These are phyloP conservation scores for Bryum argenteum DNA, from an alignment of 225 moss, liverwort and hornwort genomes.

Conservation along the genomic window DNA sequence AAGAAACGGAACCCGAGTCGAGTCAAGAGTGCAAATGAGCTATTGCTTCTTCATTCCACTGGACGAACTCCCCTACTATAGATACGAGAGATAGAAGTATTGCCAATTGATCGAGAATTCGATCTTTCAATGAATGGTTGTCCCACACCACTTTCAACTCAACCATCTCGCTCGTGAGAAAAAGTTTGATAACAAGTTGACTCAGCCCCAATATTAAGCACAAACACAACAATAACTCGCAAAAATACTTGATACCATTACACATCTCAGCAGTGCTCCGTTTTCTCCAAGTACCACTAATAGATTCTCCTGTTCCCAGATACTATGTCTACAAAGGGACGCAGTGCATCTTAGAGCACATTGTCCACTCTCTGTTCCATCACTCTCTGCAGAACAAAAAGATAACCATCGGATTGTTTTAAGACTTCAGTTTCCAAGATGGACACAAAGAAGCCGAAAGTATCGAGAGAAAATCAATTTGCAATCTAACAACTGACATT, in stretches of 20 bases:
- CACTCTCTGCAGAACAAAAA: constrained; percentile 76
- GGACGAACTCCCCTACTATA: constrained; percentile 93
- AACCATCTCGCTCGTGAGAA: constrained; percentile 43
- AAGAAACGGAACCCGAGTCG: constrained; percentile 66
- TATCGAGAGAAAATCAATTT: constrained; percentile 1
- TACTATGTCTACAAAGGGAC: neutral
- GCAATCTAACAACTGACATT: constrained; percentile 10
- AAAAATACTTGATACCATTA: constrained; percentile 7
- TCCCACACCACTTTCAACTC: constrained; percentile 58
- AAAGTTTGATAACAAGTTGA: constrained; percentile 10
- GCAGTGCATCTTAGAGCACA: constrained; percentile 44
- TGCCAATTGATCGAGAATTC: constrained; percentile 53
- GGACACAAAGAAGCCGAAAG: neutral
- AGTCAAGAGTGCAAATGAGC: constrained; percentile 91
- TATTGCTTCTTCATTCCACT: constrained; percentile 99
- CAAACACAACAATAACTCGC: constrained; percentile 10
- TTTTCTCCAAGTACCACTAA: neutral
- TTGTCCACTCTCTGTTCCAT: constrained; percentile 94
- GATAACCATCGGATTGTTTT: constrained; percentile 8
- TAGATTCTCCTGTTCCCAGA: neutral
- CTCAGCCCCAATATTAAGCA: constrained; percentile 18
- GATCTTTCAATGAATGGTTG: constrained; percentile 53
- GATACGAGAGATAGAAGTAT: constrained; percentile 74
- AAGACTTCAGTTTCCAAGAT: constrained; percentile 17
- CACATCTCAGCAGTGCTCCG: too few relatives aligned